Base-by-base conservation (phyloP, 345 rosid species). In the Euphorbia peplus region DNA sequence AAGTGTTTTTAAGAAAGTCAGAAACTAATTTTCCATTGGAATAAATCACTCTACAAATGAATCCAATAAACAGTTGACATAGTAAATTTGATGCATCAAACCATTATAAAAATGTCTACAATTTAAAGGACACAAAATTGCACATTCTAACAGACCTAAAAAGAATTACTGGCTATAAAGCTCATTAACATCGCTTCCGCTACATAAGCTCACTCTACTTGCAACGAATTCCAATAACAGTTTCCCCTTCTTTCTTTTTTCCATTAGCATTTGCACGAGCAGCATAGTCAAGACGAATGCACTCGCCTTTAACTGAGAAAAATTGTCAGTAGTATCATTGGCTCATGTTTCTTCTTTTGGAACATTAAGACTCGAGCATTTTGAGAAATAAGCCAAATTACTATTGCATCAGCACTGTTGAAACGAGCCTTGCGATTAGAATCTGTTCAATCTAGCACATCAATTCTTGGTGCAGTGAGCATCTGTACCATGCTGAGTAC, bases 401-500 rank as follows among this genome's bases (percentile, higher is more conserved):
- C 14, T 46, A 18, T 60, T 11, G 30, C 66, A 39, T 25, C 37
- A 35, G 42, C 12, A 24, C 7, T n/a, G n/a, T n/a, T n/a, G n/a
- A 21, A 51, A 35, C 8, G 39, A 41, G 29, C 48, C 9, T 15
- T 18, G 7, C 42, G 47, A 54, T 47, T 22, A 29, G 19, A 48
- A 39, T 46, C 39, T 18, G 32, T 47, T 28, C 32, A 28, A 18
- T 44, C 18, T 32, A 39, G 7, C 25, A 35, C 59, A 54, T 60
- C 69, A 67, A 1, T 68, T 76, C 70, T 83, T 83, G 70, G 75
- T 80, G 77, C 90, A 86, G 54, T 83, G 87, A 1, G 97, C 93
- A 72, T 91, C 97, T 12, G 95, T 88, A 63, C 95, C 96, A 64
- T 84, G 99, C 72, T 81, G 88, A 28, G 74, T 80, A 81, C 97